Conservation (phyloP, 2,329 filamentous ascomycete genomes). For the Ramularia endophylla region DNA sequence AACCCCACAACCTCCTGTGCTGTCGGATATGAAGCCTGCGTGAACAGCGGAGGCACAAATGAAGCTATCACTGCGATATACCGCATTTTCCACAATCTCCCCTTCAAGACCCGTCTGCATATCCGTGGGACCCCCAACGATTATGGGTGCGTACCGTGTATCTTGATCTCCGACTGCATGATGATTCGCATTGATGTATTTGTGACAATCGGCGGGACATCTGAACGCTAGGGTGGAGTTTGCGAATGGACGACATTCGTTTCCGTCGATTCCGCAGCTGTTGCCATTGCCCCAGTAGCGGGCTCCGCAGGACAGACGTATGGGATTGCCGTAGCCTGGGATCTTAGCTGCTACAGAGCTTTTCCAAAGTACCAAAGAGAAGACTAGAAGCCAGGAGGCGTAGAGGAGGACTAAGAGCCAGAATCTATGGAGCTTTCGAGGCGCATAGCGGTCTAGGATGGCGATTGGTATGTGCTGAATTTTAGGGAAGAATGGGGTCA, state of each 20-base stretch:
- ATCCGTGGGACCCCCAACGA: slow-evolving; percentile 48
- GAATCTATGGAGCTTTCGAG: slow-evolving; percentile 54
- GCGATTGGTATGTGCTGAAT: slow-evolving; percentile 62
- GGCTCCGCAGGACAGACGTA: slow-evolving; percentile 59
- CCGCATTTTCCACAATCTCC: slow-evolving; percentile 41
- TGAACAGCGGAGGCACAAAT: slow-evolving; percentile 83
- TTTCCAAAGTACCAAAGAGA: slow-evolving; percentile 61
- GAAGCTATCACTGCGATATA: slow-evolving; percentile 86
- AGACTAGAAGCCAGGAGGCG: slow-evolving; percentile 62
- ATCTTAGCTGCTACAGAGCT: slow-evolving; percentile 58
- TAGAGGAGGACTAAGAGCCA: slow-evolving; percentile 56
- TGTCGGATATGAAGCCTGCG: slow-evolving; percentile 67
- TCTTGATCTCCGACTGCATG: slow-evolving; percentile 67
- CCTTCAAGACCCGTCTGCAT: slow-evolving; percentile 30
- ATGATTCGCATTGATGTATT: slow-evolving; percentile 61
- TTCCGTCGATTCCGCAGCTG: slow-evolving; percentile 67
- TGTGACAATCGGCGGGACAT: slow-evolving; percentile 66
- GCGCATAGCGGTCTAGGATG: slow-evolving; percentile 58
- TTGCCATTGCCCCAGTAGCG: slow-evolving; percentile 68
- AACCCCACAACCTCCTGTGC: slow-evolving; percentile 74
- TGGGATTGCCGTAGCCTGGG: slow-evolving; percentile 60
- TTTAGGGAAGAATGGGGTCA: slow-evolving; percentile 53
- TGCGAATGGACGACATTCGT: slow-evolving; percentile 68
- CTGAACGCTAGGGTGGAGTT: slow-evolving; percentile 65
- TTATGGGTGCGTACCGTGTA: slow-evolving; percentile 49